A percentile compares a stretch with the other conserved stretches of the same genome.
These are phyloP conservation scores for Globisporangium recalcitrans DNA, from an alignment of 352 stramenopile species.

Conservation along the genomic window DNA sequence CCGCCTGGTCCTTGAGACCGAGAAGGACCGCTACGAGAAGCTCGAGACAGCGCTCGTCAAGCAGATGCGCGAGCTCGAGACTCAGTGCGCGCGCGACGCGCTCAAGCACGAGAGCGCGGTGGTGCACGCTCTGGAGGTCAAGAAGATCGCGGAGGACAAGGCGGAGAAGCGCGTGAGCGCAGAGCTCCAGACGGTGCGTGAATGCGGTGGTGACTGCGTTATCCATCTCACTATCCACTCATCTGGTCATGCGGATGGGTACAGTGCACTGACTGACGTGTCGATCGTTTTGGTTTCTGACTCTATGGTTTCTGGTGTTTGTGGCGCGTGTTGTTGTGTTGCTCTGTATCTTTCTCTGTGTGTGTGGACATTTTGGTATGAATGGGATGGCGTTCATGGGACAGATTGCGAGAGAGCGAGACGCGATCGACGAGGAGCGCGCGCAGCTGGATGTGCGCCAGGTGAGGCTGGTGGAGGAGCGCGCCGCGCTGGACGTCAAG, in stretches of 20 bases:
- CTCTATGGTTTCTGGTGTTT: background rate
- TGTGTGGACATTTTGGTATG: background rate
- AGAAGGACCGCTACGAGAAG: constrained; percentile 64
- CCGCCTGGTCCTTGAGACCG: constrained; percentile 42
- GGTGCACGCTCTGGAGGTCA: constrained; percentile 25
- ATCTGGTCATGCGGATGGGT: constrained; percentile 1
- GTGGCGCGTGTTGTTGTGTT: background rate
- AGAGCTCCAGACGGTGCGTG: constrained; percentile 43
- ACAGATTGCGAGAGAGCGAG: constrained; percentile 58
- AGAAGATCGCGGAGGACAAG: constrained; percentile 43
- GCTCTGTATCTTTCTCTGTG: background rate
- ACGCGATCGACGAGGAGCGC: constrained; percentile 66
- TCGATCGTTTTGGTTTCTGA: too few relatives aligned
- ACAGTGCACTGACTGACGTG: background rate
- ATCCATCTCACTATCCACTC: background rate
- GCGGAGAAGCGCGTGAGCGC: constrained; percentile 58
- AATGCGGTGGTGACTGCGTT: background rate
- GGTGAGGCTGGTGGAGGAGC: constrained; percentile 58
- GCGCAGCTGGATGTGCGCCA: constrained; percentile 49
- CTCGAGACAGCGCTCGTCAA: constrained; percentile 44
- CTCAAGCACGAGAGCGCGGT: constrained; percentile 39
- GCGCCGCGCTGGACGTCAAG: constrained; percentile 43
- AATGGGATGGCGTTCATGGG: background rate
- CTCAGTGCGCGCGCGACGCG: constrained; percentile 32
- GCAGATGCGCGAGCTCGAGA: constrained; percentile 55